Evolutionary conservation across 2,329 filamentous ascomycete species (phyloP).

Genomic region (Exserohilum rostratum): DNA sequence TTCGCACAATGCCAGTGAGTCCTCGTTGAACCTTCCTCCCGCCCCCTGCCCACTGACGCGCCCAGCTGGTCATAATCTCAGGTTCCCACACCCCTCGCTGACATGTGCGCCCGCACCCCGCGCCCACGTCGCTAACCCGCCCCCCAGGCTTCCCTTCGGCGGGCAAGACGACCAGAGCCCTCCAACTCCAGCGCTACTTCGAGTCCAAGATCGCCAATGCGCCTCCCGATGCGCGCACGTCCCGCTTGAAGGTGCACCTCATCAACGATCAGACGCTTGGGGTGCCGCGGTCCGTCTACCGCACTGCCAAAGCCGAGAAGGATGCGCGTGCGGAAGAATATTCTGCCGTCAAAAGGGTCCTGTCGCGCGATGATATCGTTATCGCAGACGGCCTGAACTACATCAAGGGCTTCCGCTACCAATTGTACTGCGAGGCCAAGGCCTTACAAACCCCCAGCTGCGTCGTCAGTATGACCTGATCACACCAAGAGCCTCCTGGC

Average conservation of each 20-base stretch:
- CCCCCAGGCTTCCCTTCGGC: conserved; percentile 67
- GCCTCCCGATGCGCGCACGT: conserved; percentile 51
- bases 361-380: conserved; percentile 75
- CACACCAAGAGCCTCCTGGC: conserved; percentile 8
- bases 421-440: conserved; percentile 84
- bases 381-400: conserved; percentile 83
- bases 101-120: conserved; percentile 1
- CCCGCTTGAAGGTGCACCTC: conserved; percentile 70
- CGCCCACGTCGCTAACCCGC: conserved; percentile 58
- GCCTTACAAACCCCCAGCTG: conserved; percentile 76
- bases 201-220: conserved; percentile 60
- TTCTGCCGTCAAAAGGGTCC: conserved; percentile 76
- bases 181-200: conserved; percentile 71
- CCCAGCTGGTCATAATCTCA: conserved; percentile 65
- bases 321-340: conserved; percentile 78
- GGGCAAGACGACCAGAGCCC: conserved; percentile 66
- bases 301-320: conserved; percentile 79
- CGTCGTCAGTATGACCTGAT: conserved; percentile 59
- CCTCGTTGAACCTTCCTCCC: conserved; percentile 15
- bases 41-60: conserved; percentile 24
- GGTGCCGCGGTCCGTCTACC: conserved; percentile 73
- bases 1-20: conserved; percentile 36
- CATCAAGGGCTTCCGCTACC: conserved; percentile 89
- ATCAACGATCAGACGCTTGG: conserved; percentile 75
- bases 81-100: conserved; percentile 22